Conservation (phyloP, 208 protist genomes). For the Leishmania mexicana region DNA sequence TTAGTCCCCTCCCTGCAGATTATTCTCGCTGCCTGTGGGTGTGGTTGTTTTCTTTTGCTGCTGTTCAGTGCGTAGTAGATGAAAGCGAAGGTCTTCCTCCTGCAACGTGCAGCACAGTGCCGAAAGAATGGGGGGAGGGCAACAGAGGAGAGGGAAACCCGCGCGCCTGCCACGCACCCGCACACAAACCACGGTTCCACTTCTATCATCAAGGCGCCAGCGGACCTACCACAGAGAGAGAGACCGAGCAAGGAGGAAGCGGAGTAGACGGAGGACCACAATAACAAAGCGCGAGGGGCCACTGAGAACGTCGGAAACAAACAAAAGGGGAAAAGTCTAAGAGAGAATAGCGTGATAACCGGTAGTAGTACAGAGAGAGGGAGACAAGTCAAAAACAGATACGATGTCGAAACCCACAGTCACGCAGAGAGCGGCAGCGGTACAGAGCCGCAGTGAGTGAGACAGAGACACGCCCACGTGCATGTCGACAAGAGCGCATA, state of each 20-base stretch:
- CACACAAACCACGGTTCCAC: background rate
- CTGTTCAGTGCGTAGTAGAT: background rate
- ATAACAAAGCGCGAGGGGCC: background rate
- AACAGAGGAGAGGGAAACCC: background rate
- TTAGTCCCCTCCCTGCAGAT: background rate
- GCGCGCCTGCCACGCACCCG: background rate
- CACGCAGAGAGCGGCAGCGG: background rate
- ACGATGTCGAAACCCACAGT: background rate
- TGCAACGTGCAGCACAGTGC: background rate
- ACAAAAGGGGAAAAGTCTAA: conserved; percentile 9
- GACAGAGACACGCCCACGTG: background rate
- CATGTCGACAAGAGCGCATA: background rate
- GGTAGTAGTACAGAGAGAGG: conserved; percentile 10
- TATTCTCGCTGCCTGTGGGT: background rate
- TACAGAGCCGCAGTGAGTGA: background rate
- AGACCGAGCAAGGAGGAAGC: too few relatives aligned
- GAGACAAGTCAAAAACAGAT: conserved; percentile 15
- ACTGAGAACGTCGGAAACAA: background rate
- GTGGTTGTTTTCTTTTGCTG: background rate
- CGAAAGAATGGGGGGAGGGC: background rate
- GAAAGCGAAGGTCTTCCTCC: background rate
- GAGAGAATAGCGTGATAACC: background rate
- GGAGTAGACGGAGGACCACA: background rate
- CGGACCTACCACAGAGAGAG: background rate
- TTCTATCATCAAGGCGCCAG: background rate